Percentiles rank a stretch among this genome's conserved stretches.
Evolutionary conservation across 139 green algal species (phyloP).

Genomic region (Coccomyxa sp.): DNA sequence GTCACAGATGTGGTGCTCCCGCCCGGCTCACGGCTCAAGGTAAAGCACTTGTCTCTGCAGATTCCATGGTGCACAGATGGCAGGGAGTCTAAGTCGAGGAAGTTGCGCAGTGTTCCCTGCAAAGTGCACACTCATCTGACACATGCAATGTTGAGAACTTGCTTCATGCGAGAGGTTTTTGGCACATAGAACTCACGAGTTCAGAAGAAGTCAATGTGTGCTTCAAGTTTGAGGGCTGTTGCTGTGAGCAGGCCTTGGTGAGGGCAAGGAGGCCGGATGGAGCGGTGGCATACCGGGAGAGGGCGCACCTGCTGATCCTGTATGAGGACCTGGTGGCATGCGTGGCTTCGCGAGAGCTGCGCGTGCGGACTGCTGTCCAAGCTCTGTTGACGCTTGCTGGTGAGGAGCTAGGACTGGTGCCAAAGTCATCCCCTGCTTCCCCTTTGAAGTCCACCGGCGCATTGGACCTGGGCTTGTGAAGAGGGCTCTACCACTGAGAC

Average conservation of each 20-base stretch:
- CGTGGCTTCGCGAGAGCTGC: constrained; percentile 35
- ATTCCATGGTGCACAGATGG: background rate
- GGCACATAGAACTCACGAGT: background rate
- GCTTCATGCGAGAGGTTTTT: background rate
- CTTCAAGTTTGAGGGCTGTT: background rate
- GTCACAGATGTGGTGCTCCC: constrained; percentile 35
- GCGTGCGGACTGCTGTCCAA: constrained; percentile 33
- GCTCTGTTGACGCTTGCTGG: constrained; percentile 47
- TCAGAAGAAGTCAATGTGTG: background rate
- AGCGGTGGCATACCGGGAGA: constrained; percentile 21
- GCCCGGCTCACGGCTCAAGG: background rate
- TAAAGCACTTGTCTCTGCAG: background rate
- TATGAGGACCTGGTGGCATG: constrained; percentile 41
- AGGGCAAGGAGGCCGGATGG: constrained; percentile 14
- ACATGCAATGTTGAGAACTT: background rate
- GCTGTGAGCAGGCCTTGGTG: constrained; percentile 13
- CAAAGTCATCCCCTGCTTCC: background rate
- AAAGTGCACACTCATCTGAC: background rate
- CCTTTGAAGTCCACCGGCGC: no score
- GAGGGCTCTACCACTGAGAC: no score
- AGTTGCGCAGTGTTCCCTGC: background rate
- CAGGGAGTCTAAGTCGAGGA: background rate
- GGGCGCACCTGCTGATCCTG: constrained; percentile 52
- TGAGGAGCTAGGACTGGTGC: constrained; percentile 26
- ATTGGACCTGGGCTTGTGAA: no score